Base-by-base conservation (phyloP, 345 rosid species). In the Hirschfeldia incana region DNA sequence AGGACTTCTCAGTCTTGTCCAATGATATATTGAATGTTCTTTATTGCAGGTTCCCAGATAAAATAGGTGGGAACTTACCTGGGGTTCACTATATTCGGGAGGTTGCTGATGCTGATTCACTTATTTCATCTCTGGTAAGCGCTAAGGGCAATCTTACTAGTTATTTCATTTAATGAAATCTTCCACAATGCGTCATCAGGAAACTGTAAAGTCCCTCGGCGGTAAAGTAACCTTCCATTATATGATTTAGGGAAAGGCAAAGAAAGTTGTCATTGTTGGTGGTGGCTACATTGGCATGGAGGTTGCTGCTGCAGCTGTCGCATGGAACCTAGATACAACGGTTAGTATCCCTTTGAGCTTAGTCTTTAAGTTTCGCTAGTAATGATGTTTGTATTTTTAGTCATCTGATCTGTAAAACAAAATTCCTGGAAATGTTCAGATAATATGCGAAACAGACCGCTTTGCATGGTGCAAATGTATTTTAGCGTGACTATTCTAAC, bases 221-320 rank as follows among this genome's bases (percentile, higher is more conserved):
- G n/a, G n/a, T n/a, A n/a, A n/a, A n/a, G n/a, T n/a, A n/a, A n/a
- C n/a, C n/a, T n/a, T n/a, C n/a, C n/a, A n/a, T n/a, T n/a, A n/a
- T 65, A 46, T 81, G 59, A 58, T 71, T 44, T 71, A 94, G 98
- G 93, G 83, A 74, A 92, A 88, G 77, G 86, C 98, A 65, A 78
- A 82, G 83, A 95, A 92, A 81, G 81, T 95, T 26, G 98, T 89
- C 10, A 80, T 95, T 60, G 89, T 95, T 61, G 99, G 98, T 69
- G 99, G 99, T 78, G 99, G 99, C 68, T 95, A 95, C 81, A 95
- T 95, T 29, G 99, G 99, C 73, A 95, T 95, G 99, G 98, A 95
- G 88, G 96, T 95, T 67, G 99, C 98, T 66, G 99, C 98, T 12
- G 99, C 96, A 55, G 85, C 98, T 78, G 97, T 88, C 34, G 97